Conservation (phyloP, 192 early-diverging fungal species). For the Mortierella claussenii region DNA sequence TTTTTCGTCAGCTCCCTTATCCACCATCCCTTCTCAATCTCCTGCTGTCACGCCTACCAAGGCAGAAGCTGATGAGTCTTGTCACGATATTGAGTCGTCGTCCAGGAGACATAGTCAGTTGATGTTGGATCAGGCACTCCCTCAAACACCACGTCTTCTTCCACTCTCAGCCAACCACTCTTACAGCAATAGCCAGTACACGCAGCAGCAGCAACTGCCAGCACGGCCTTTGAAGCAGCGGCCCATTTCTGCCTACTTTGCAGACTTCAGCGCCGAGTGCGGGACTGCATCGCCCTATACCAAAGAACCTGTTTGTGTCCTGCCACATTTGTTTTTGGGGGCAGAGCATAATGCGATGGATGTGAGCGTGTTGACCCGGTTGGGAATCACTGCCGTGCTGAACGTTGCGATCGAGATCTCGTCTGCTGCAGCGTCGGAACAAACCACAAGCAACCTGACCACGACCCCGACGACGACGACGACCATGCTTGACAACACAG, state of each 20-base stretch:
- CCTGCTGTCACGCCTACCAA: slow-evolving; percentile 6
- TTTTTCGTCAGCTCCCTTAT: not conserved
- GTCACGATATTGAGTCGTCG: not conserved
- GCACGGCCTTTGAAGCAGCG: too few species aligned
- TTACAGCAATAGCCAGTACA: too few species aligned
- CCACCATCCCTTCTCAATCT: slow-evolving; percentile 14
- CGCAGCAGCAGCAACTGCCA: too few species aligned
- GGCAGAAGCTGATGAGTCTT: not conserved
- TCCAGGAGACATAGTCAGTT: slow-evolving; percentile 25
- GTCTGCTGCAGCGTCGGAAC: slow-evolving; percentile 25
- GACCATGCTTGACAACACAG: not conserved
- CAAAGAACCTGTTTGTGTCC: slow-evolving; percentile 66
- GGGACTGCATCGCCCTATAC: slow-evolving; percentile 61
- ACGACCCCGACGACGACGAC: too few species aligned
- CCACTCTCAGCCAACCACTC: not conserved
- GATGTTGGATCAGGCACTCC: slow-evolving; percentile 27
- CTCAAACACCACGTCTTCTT: slow-evolving; percentile 16
- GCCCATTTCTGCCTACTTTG: slow-evolving; percentile 47
- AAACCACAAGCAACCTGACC: not conserved
- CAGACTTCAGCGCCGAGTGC: slow-evolving; percentile 49
- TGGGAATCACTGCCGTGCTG: slow-evolving; percentile 69
- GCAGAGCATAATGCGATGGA: slow-evolving; percentile 72
- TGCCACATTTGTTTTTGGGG: slow-evolving; percentile 77
- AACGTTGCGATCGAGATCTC: slow-evolving; percentile 87
- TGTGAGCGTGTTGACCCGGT: slow-evolving; percentile 50